phyloP scores from a whole-genome alignment of 257 asterid species.

The Eustoma russellianum region DNA sequence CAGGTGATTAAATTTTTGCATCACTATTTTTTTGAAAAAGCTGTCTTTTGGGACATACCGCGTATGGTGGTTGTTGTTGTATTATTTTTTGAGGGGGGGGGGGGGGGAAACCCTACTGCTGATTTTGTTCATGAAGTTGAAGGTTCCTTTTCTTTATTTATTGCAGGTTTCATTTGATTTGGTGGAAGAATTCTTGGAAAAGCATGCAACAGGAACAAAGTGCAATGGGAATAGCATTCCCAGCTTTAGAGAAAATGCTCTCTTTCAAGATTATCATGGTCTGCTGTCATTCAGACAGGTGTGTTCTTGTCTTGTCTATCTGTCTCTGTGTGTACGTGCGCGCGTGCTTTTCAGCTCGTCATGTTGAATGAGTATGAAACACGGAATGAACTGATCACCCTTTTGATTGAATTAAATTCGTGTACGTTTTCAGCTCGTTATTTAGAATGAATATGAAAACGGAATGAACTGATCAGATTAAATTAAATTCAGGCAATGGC shows the following conservation, averaged over 20 bases:
- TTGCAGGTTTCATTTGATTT: constrained; percentile 79
- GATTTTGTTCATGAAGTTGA: no score
- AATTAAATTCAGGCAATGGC: constrained; percentile 62
- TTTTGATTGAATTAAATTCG: neutral
- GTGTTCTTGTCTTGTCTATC: neutral
- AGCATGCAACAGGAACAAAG: constrained; percentile 28
- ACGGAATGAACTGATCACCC: neutral
- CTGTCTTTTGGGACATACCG: neutral
- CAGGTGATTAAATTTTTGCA: constrained; percentile 33
- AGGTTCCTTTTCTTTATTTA: neutral
- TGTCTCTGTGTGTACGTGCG: neutral
- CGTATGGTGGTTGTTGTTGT: no score
- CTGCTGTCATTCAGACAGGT: constrained; percentile 72
- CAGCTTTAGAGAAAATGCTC: constrained; percentile 68
- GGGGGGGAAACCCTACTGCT: no score
- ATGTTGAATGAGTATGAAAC: neutral
- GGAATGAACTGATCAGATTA: neutral
- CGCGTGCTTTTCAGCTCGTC: neutral
- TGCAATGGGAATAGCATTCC: constrained; percentile 22
- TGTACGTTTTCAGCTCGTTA: no score
- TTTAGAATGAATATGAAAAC: no score
- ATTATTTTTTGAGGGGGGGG: no score
- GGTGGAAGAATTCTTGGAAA: constrained; percentile 56
- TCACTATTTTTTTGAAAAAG: no score
- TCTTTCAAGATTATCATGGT: constrained; percentile 96